Evolutionary conservation across 805 yeast genomes (phyloP), one percentile per base, ranked within the genome.

Genomic region (Saccharomycopsis olivae): DNA sequence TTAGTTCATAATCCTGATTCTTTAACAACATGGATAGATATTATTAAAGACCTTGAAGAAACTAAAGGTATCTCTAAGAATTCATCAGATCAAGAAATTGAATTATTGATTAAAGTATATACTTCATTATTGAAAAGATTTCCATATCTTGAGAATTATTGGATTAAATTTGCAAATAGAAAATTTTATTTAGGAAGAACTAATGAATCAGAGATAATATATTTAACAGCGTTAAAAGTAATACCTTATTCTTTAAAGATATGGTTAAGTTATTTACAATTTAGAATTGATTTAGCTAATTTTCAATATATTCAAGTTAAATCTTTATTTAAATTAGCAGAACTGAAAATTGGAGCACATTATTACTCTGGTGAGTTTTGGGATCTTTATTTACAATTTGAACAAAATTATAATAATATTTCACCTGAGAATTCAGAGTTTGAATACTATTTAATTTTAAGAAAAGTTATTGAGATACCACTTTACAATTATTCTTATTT

Each of bases 381-480:
- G 56, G 68, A 65, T 38, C 47, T 61, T 17, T 77, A 74, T 49
- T 47, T 77, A 28, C 49, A 60, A 3, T 66, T 69, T 44, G 55
- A 56, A 43, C 62, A 64, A 46, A 65, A 64, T 39, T 61, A 61
- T 34, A 52, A 60, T 5, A 5, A 29, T 5, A 14, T 20, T 17
- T 28, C 34, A 6, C 18, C 18, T 6, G 24, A 38, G 16, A 57
- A 57, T 14, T 48, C 52, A 38, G 41, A 49, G 13, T 14, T 33
- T 17, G 47, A 47, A 27, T 49, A 48, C 39, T 56, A 40, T 40
- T 49, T 53, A 33, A 50, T 78, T 11, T 51, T 75, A 24, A 57
- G 81, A 43, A 59, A 68, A 28, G 52, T 68, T 8, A 53, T 74
- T 16, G 82, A 75, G 46, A 52, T 77, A 0, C 85, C 85, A 0